Percentiles rank a stretch among this genome's conserved stretches.
phyloP scores from a whole-genome alignment of 2,329 filamentous ascomycete genomes.

The Colletotrichum navitas region DNA sequence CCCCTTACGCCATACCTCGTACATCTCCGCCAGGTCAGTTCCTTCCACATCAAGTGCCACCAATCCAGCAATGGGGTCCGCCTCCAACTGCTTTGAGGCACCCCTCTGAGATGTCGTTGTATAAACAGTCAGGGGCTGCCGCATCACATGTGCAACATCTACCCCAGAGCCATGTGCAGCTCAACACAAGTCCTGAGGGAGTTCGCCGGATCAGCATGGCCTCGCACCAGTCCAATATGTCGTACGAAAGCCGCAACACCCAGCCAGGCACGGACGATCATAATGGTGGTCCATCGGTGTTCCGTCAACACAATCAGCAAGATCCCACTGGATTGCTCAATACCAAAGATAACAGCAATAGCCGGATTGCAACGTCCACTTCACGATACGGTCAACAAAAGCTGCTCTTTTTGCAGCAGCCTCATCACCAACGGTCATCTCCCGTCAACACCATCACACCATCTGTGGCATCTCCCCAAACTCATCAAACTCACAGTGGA shows the following conservation, averaged over 20 bases:
- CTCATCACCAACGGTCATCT: background rate
- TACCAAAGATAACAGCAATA: background rate
- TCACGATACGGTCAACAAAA: background rate
- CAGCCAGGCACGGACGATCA: background rate
- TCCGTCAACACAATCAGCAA: conserved; percentile 12
- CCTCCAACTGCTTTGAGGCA: conserved; percentile 22
- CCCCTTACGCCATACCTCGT: conserved; percentile 47
- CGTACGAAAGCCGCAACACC: conserved; percentile 5
- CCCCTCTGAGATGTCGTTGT: conserved; percentile 20
- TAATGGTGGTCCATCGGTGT: background rate
- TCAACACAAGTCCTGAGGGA: background rate
- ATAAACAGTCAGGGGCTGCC: conserved; percentile 18
- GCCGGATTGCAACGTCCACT: background rate
- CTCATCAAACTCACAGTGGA: conserved; percentile 2
- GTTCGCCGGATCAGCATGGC: conserved; percentile 30
- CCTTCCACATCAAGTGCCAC: conserved; percentile 38
- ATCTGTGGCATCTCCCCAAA: background rate
- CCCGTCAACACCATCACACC: background rate
- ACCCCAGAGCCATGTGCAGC: conserved; percentile 14
- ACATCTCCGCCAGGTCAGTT: conserved; percentile 36
- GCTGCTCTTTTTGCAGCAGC: background rate
- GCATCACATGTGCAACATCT: conserved; percentile 28
- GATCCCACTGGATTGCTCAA: background rate
- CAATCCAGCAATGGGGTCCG: conserved; percentile 36
- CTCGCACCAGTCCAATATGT: conserved; percentile 29